Evolutionary conservation across 2,329 filamentous ascomycete species (phyloP), one percentile per base, ranked within the genome.

Genomic region (Pseudofabraea citricarpa): DNA sequence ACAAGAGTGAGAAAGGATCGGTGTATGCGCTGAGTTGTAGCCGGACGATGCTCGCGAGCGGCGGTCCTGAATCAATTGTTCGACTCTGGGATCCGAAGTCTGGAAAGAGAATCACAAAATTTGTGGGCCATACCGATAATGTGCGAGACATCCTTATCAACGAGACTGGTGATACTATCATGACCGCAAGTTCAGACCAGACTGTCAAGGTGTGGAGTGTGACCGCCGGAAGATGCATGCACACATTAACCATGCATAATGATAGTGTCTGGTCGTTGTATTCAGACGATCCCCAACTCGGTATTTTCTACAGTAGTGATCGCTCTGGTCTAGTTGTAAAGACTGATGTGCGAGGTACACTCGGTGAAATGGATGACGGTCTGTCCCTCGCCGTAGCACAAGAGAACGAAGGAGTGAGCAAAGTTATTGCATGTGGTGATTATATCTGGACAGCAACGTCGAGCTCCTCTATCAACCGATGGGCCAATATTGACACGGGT

Each of bases 191-290:
- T 55, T 91, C 91, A 1, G 93, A 98, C 63, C 90, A 95, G 67
- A 97, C 93, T 0, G 85, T 98, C 70, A 98, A 98, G 69, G 81
- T 97, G 45, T 98, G 93, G 93, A 96, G 90, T 53, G 83, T 97
- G 55, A 93, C 87, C 9, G 91, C 90, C 18, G 93, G 93, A 43
- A 79, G 93, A 55, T 98, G 93, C 73, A 91, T 97, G 85, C 89
- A 96, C 66, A 98, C 93, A 1, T 77, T 98, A 56, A 96, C 90
- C 43, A 98, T 98, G 93, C 93, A 98, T 68, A 95, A 95, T 60
- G 90, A 95, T 60, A 96, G 90, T 61, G 88, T 98, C 18, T 98
- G 93, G 93, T 94, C 89, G 2, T 73, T 98, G 18, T 95, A 86
- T 65, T 96, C 93, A 0, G 83, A 91, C 42, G 81, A 95, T 56